Base-by-base conservation (phyloP, 495 filamentous ascomycete genomes). In the Tuber aestivum region DNA sequence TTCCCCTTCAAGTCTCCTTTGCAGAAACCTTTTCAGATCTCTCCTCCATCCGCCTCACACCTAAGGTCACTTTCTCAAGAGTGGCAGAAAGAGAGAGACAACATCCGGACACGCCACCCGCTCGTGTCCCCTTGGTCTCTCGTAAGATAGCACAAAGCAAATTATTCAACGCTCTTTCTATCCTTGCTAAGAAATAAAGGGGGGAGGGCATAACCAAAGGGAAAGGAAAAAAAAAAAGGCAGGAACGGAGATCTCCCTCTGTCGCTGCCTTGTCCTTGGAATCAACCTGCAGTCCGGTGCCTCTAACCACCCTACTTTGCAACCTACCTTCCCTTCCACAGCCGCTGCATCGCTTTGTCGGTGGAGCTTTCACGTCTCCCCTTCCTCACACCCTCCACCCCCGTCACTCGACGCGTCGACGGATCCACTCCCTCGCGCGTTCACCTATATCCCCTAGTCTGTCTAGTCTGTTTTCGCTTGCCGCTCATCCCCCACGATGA, bases 401-500 rank as follows among this genome's bases (percentile, higher is more conserved):
- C 56, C 56, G 27, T 35, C 56, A 27, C 56, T 65, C 35, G 56
- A 65, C 56, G 56, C 56, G 56, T 65, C 56, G 56, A 65, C 56
- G 56, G 56, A 65, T 65, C 56, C 16, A 65, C 56, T 61, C 14
- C 27, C 56, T 65, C 56, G 56, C 56, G 56, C 27, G 56, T 65
- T 27, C 56, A 65, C 35, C 56, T 18, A 65, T 35, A 65, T 35
- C 56, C 56, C 27, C 35, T 35, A 27, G 56, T 65, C 35, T 65
- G 56, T 32, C 32, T 35, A 16, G 14, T 32, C 56, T 12, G 56
- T 65, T 35, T 65, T 65, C 27, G 27, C 56, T 65, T 35, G 56
- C 73, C 69, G 18, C 32, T 74, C 45, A 73, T 73, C 70, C 35
- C 41, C 42, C 21, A 72, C 69, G 70, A 75, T 71, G 69, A 83